phyloP scores from a whole-genome alignment of 23 red algal genomes.

The Porphyridium purpureum region DNA sequence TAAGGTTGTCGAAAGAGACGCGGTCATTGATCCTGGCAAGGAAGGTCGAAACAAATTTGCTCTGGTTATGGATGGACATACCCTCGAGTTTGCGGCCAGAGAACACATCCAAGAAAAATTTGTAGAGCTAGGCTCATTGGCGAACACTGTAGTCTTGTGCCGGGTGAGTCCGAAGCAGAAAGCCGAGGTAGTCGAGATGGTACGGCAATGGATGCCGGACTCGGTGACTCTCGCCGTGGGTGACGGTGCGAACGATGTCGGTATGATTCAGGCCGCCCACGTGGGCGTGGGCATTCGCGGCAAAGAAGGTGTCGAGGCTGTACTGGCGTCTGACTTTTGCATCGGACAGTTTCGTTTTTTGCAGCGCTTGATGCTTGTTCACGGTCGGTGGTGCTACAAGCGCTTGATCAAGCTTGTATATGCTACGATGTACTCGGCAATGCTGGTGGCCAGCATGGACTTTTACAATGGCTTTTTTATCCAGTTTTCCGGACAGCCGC shows the following conservation, averaged over 20 bases:
- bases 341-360: slow-evolving; percentile 43
- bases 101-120: background rate
- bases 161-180: slow-evolving; percentile 36
- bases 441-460: slow-evolving; percentile 9
- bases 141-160: slow-evolving; percentile 23
- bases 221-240: slow-evolving; percentile 20
- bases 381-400: slow-evolving; percentile 47
- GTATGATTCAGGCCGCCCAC: slow-evolving; percentile 46
- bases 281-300: slow-evolving; percentile 43
- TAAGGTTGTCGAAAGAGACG: slow-evolving; percentile 7
- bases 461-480: slow-evolving; percentile 14
- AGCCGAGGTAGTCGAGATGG: slow-evolving; percentile 19
- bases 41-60: background rate
- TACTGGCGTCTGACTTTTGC: slow-evolving; percentile 22
- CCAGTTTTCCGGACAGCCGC: slow-evolving; percentile 17
- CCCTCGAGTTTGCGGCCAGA: slow-evolving; percentile 4
- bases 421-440: slow-evolving; percentile 31
- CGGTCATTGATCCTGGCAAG: background rate
- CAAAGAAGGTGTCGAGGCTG: slow-evolving; percentile 24
- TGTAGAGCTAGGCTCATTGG: slow-evolving; percentile 4
- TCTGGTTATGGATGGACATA: slow-evolving; percentile 18
- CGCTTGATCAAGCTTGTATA: slow-evolving; percentile 22
- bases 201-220: slow-evolving; percentile 4
- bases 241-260: slow-evolving; percentile 48
- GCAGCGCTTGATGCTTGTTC: slow-evolving; percentile 16